Percentiles rank a stretch among this genome's conserved stretches.
Conservation (phyloP, 257 asterid species). For the Haberlea rhodopensis region DNA sequence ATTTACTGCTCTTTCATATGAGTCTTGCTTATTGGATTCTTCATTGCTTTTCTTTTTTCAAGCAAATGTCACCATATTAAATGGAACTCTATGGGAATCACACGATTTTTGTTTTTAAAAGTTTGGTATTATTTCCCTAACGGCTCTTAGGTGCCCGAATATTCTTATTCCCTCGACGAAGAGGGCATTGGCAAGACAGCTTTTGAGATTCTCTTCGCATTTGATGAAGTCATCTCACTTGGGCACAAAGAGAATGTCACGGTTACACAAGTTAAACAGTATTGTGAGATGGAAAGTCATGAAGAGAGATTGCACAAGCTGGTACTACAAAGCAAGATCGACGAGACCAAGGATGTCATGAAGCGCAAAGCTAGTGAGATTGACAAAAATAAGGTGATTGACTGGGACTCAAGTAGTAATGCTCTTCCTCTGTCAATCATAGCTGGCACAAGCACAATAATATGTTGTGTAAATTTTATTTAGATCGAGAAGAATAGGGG, state of each 20-base stretch:
- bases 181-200: conserved; percentile 83
- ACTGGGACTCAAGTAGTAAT: conserved; percentile 11
- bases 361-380: conserved; percentile 92
- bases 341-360: conserved; percentile 85
- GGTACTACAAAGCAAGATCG: conserved; percentile 80
- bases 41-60: neutral
- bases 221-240: conserved; percentile 86
- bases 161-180: conserved; percentile 82
- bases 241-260: conserved; percentile 95
- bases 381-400: conserved; percentile 84
- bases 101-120: conserved; percentile 4
- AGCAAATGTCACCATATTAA: neutral
- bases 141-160: conserved; percentile 79
- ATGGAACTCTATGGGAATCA: neutral
- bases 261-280: conserved; percentile 91
- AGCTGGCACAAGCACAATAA: conserved; percentile 21
- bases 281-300: conserved; percentile 96
- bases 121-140: conserved; percentile 39
- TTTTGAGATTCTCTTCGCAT: conserved; percentile 85
- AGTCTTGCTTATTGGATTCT: conserved; percentile 22
- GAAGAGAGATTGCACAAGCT: conserved; percentile 89
- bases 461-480: conserved; percentile 16
- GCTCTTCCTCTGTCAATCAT: no score
- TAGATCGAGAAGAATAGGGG: conserved; percentile 78
- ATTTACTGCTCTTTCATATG: conserved; percentile 18